These are phyloP conservation scores for Phialophora tarda DNA, from an alignment of 2,329 filamentous ascomycete genomes.

Conservation along the genomic window DNA sequence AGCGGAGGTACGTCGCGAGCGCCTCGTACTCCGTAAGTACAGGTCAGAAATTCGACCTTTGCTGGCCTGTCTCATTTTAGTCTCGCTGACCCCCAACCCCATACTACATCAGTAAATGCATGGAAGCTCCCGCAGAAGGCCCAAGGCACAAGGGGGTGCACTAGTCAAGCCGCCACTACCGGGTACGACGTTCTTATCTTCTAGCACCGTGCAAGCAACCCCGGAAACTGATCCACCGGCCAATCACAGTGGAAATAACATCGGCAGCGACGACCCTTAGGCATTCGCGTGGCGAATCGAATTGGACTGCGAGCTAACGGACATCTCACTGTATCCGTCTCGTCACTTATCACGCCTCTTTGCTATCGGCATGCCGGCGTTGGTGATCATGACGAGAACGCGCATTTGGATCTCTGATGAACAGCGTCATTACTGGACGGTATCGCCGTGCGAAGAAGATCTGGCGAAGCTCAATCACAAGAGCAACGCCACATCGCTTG, in stretches of 20 bases:
- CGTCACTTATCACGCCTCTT: not conserved
- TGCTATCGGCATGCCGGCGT: not conserved
- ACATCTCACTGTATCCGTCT: constrained; percentile 9
- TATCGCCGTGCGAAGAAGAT: constrained; percentile 4
- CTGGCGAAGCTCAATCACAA: constrained; percentile 2
- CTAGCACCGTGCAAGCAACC: constrained; percentile 6
- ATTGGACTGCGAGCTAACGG: not conserved
- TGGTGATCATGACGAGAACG: not conserved
- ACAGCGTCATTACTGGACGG: not conserved
- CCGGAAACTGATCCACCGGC: not conserved
- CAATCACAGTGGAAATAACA: constrained; percentile 1
- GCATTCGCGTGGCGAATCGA: constrained; percentile 12
- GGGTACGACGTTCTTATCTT: constrained; percentile 26
- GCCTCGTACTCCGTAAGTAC: not conserved
- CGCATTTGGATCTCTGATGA: constrained; percentile 3
- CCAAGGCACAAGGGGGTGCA: constrained; percentile 3
- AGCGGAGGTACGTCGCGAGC: not conserved
- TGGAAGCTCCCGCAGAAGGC: constrained; percentile 20
- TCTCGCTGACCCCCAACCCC: not conserved
- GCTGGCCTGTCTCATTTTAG: constrained; percentile 11
- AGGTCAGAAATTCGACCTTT: constrained; percentile 2
- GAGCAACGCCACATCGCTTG: constrained; percentile 16
- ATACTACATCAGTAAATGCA: constrained; percentile 11
- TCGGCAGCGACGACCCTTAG: constrained; percentile 14
- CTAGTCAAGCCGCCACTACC: constrained; percentile 8